Evolutionary conservation across 1,284 basidiomycete genomes (phyloP).

Genomic region (Fomitiporia mediterranea): DNA sequence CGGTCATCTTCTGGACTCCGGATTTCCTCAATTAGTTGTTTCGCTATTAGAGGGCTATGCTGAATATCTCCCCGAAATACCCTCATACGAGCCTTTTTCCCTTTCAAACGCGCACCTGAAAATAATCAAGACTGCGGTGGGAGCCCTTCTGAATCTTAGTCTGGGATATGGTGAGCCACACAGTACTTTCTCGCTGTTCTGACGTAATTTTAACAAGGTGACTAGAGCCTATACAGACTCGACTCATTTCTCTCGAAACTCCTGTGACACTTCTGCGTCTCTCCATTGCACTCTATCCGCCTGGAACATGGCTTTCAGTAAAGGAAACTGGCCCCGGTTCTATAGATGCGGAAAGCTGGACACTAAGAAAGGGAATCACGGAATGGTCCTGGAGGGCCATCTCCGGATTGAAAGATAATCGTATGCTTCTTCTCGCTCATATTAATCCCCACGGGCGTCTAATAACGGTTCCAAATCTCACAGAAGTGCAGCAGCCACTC

Average conservation of each 20-base stretch:
- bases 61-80: constrained; percentile 44
- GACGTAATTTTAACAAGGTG: not conserved
- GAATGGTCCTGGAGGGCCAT: constrained; percentile 75
- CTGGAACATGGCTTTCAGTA: constrained; percentile 52
- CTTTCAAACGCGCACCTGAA: constrained; percentile 60
- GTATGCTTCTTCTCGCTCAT: constrained; percentile 34
- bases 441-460: not conserved
- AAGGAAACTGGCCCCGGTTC: constrained; percentile 27
- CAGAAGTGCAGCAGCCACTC: constrained; percentile 43
- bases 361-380: constrained; percentile 55
- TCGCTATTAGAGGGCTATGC: constrained; percentile 66
- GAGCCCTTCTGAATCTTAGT: constrained; percentile 75
- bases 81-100: constrained; percentile 39
- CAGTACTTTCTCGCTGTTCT: not conserved
- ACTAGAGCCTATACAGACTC: constrained; percentile 69
- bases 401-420: constrained; percentile 58
- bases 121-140: constrained; percentile 73
- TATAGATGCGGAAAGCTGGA: constrained; percentile 54
- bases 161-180: constrained; percentile 62
- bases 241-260: constrained; percentile 61
- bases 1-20: constrained; percentile 59
- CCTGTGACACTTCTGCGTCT: constrained; percentile 64
- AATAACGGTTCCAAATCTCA: not conserved
- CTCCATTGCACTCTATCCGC: constrained; percentile 64
- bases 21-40: constrained; percentile 61